Evolutionary conservation across 345 rosid species (phyloP).

Genomic region (Eutrema japonicum): DNA sequence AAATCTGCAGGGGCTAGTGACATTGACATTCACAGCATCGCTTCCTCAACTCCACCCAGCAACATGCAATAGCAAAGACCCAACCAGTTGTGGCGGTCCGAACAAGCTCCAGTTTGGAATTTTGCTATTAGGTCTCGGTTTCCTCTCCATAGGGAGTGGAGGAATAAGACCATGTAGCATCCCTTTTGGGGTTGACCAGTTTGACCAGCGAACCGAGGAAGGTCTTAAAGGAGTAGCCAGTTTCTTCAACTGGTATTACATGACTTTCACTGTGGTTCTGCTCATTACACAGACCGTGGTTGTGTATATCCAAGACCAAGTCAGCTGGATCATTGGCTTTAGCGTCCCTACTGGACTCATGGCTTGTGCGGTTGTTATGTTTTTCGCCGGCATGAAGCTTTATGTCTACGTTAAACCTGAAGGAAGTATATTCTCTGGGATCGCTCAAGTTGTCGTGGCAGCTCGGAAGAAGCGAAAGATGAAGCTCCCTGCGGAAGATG

Average conservation of each 20-base stretch:
- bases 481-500: constrained; percentile 44
- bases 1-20: constrained; percentile 66
- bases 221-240: constrained; percentile 67
- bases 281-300: constrained; percentile 59
- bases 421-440: constrained; percentile 69
- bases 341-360: constrained; percentile 73
- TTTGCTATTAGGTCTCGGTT: constrained; percentile 52
- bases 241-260: constrained; percentile 81
- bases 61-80: constrained; percentile 49
- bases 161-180: constrained; percentile 88
- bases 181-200: constrained; percentile 86
- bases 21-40: constrained; percentile 74
- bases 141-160: constrained; percentile 67
- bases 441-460: constrained; percentile 61
- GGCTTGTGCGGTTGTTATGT: constrained; percentile 56
- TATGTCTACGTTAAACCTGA: constrained; percentile 64
- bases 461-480: constrained; percentile 56
- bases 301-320: constrained; percentile 72
- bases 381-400: constrained; percentile 61
- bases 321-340: constrained; percentile 83
- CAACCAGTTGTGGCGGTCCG: constrained; percentile 48
- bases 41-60: constrained; percentile 68
- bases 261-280: constrained; percentile 61
- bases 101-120: constrained; percentile 53
- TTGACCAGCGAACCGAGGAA: constrained; percentile 64